A percentile compares a stretch with the other conserved stretches of the same genome.
phyloP scores from a whole-genome alignment of 164 flowering plant genomes.

The Echeveria elegans region DNA sequence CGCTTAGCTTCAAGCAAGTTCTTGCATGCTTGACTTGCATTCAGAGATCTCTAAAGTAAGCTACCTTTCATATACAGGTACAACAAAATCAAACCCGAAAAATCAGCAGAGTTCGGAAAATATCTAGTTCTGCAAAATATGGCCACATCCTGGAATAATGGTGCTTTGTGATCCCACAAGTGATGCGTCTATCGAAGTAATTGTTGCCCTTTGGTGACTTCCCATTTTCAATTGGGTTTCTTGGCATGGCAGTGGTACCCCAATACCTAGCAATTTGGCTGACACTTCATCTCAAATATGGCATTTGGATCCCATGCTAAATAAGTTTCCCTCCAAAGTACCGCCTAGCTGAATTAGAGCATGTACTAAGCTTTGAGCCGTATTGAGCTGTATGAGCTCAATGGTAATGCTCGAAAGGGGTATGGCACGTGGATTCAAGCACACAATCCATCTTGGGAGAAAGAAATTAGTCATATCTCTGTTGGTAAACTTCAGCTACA shows the following conservation, averaged over 20 bases:
- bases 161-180: constrained; percentile 22
- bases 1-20: too few relatives aligned
- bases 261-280: constrained; percentile 26
- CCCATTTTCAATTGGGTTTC: constrained; percentile 62
- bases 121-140: constrained; percentile 35
- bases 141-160: constrained; percentile 28
- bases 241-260: constrained; percentile 33
- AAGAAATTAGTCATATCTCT: constrained; percentile 26
- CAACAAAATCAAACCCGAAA: background rate
- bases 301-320: constrained; percentile 18
- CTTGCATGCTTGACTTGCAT: too few relatives aligned
- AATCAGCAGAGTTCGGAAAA: constrained; percentile 14
- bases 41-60: too few relatives aligned
- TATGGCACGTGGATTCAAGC: constrained; percentile 7
- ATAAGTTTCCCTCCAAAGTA: constrained; percentile 30
- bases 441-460: constrained; percentile 31
- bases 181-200: constrained; percentile 26
- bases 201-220: constrained; percentile 36
- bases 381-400: constrained; percentile 16
- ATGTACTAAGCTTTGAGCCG: constrained; percentile 40
- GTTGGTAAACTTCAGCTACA: constrained; percentile 12
- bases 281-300: constrained; percentile 47
- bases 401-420: constrained; percentile 23
- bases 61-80: too few relatives aligned
- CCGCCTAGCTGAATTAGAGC: constrained; percentile 36